Percentiles rank a stretch among this genome's conserved stretches.
Evolutionary conservation across 352 stramenopile species (phyloP).

Genomic region (Phytophthora sp.): DNA sequence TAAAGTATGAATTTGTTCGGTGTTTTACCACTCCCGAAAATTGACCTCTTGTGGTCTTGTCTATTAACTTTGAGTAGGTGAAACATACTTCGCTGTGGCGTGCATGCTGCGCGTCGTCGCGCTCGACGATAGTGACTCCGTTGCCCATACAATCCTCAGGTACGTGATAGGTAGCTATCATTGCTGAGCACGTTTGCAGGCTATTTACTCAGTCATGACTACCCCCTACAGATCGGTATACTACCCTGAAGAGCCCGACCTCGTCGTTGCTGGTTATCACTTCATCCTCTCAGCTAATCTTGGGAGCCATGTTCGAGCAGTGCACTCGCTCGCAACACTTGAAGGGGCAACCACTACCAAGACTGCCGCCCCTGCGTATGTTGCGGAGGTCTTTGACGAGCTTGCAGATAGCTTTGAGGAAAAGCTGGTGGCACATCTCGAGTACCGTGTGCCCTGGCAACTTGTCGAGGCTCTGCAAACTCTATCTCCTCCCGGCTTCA

Average conservation of each 20-base stretch:
- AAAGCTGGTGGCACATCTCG: constrained; percentile 77
- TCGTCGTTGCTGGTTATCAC: constrained; percentile 58
- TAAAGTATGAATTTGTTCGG: neutral
- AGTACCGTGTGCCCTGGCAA: constrained; percentile 84
- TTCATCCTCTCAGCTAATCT: constrained; percentile 41
- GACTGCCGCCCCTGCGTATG: constrained; percentile 66
- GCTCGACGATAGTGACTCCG: constrained; percentile 67
- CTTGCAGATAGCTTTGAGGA: constrained; percentile 83
- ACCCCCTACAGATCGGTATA: constrained; percentile 62
- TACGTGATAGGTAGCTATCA: constrained; percentile 22
- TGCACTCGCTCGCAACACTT: constrained; percentile 72
- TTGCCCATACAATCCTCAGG: constrained; percentile 80
- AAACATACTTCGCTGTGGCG: constrained; percentile 70
- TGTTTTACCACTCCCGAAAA: too few species aligned
- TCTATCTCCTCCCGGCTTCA: constrained; percentile 40
- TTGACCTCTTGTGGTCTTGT: too few species aligned
- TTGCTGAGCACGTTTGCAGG: neutral
- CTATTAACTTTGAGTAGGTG: constrained; percentile 37
- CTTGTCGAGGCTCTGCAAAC: constrained; percentile 69
- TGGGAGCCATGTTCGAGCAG: constrained; percentile 56
- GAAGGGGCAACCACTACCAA: constrained; percentile 52
- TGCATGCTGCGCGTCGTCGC: constrained; percentile 78
- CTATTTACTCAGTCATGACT: neutral
- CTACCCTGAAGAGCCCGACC: constrained; percentile 59
- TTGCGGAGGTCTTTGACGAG: constrained; percentile 81